Base-by-base conservation (phyloP, 2,329 filamentous ascomycete genomes). In the Onygena corvina region DNA sequence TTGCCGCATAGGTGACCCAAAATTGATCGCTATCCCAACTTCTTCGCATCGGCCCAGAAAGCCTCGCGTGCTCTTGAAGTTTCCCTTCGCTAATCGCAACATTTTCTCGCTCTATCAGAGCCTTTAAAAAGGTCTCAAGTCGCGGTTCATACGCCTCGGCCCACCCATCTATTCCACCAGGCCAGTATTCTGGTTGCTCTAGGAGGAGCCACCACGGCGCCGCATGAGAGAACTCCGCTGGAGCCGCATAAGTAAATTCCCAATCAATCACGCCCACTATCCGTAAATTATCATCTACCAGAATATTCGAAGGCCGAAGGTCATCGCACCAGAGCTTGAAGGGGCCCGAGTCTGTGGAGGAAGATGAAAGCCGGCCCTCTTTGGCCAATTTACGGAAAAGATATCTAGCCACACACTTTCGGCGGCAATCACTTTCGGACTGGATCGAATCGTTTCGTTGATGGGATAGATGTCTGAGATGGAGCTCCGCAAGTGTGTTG, bases 241-340 rank as follows among this genome's bases (percentile, higher is more conserved):
- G 68, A 61, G 69, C 64, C 46, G 58, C 58, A 50, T 72, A 68
- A 23, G 67, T 68, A 44, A 68, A 71, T 55, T 70, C 67, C 18
- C 55, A 62, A 58, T 71, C 67, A 30, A 71, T 51, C 12, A 69
- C 55, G 1, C 64, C 67, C 0, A 57, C 67, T 36, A 71, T 66
- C 18, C 50, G 3, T 65, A 55, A 18, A 56, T 55, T 50, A 60
- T 68, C 4, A 60, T 72, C 57, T 8, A 61, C 54, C 16, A 71
- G 62, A 54, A 72, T 67, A 52, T 71, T 70, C 16, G 56, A 14
- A 2, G 65, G 64, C 29, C 59, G 61, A 16, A 71, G 42, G 52
- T 70, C 66, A 51, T 69, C 64, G 44, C 61, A 68, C 54, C 64
- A 69, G 31, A 62, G 54, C 44, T 58, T 57, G 54, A 68, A 70